Evolutionary conservation across 164 flowering plant species (phyloP).

Genomic region (Amborella trichopoda): DNA sequence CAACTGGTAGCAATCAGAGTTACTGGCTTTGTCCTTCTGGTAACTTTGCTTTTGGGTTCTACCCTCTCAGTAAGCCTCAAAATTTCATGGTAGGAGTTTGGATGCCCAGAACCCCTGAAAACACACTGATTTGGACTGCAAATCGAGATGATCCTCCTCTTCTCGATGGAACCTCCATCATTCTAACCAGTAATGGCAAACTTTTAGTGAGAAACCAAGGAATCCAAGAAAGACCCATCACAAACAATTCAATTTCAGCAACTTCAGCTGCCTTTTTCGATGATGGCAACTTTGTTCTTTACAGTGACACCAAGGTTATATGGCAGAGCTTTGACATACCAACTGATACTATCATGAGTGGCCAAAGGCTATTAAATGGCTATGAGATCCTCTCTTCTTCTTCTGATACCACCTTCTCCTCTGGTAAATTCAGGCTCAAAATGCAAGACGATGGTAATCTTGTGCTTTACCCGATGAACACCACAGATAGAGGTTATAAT

Average conservation of each 20-base stretch:
- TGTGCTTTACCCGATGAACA: too few species aligned
- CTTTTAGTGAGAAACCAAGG: constrained; percentile 3
- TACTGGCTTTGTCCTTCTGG: constrained; percentile 22
- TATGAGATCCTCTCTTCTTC: too few species aligned
- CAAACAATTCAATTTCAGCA: too few species aligned
- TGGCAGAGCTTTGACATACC: constrained; percentile 8
- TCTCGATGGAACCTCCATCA: constrained; percentile 7
- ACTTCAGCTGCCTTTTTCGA: constrained; percentile 5
- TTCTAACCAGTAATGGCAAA: constrained; percentile 4
- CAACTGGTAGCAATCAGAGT: neutral
- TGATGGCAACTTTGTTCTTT: constrained; percentile 9
- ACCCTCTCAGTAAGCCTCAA: constrained; percentile 1
- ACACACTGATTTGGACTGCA: constrained; percentile 23
- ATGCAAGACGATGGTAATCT: constrained; percentile 22
- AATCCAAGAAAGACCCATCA: neutral
- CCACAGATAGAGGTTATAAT: too few species aligned
- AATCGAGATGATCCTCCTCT: constrained; percentile 5
- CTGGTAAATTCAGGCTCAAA: constrained; percentile 9
- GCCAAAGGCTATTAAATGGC: too few species aligned
- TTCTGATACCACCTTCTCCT: constrained; percentile 5
- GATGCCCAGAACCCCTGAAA: constrained; percentile 17
- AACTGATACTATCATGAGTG: constrained; percentile 7
- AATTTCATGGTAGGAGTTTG: constrained; percentile 18
- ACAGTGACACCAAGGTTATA: neutral
- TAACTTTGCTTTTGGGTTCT: constrained; percentile 24